Base-by-base conservation (phyloP, 257 asterid species). In the Agastache rugosa region DNA sequence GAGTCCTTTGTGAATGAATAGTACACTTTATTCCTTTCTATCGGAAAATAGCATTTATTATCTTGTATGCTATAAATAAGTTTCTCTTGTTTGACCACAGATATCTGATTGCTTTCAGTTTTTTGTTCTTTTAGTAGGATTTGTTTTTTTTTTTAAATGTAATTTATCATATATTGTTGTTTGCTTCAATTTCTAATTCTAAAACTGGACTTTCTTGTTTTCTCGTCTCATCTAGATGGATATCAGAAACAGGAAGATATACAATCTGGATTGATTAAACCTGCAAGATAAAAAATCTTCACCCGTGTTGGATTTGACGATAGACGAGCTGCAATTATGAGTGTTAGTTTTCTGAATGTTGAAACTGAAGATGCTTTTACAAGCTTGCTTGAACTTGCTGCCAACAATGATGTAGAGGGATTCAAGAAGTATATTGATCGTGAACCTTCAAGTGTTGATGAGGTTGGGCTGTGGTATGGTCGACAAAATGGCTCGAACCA, bases 401-500 rank as follows among this genome's bases (percentile, higher is more conserved):
- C 98, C 70, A 86, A 87, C 83, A 84, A 92, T 72, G 96, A 92
- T 67, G 19, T 87, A 2, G 89, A 79, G 47, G 87, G 85, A 19
- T 86, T 88, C 55, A 81, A 78, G 66, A 78, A 63, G 76, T 82
- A 62, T 31, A 69, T 78, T 1, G 89, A 81, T 6, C 73, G 19
- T 16, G 84, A 86, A 8, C 86, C 89, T 0, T 75, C 86, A 8
- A 72, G 78, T 25, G 74, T 87, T 53, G 86, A 89, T 14, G 96
- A 86, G 73, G 88, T 80, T 15, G 98, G 94, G 23, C 67, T 68
- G 27, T 92, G 98, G 98, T 92, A 92, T 48, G 92, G 96, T 12
- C 91, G 93, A 11, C 84, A 79, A 74, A 90, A 83, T 27, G 96
- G 93, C 81, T 86, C 94, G 6, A 86, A 80, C 41, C 88, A 87